Evolutionary conservation across 768 basidiomycete genomes (phyloP), one percentile per base, ranked within the genome.

Genomic region (Naganishia onofrii): DNA sequence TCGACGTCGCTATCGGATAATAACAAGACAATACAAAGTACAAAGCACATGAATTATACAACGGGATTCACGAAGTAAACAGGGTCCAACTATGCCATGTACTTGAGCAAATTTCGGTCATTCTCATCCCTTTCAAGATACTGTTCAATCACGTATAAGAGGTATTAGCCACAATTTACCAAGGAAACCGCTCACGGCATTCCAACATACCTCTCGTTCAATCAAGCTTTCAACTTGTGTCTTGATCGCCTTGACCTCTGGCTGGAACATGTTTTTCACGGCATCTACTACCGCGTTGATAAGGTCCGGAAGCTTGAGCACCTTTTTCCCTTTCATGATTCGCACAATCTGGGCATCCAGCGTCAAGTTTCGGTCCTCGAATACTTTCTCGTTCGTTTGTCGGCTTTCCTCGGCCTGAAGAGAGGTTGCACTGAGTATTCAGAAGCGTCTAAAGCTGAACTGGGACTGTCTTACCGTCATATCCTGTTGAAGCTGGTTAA

Each of bases 281-380:
- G 92, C 89, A 23, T 91, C 88, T 69, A 96, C 88, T 12, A 91
- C 91, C 72, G 88, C 88, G 60, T 87, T 86, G 81, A 91, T 89
- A 75, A 98, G 85, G 73, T 89, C 85, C 74, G 90, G 87, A 75
- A 92, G 88, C 29, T 83, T 84, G 81, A 95, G 83, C 81, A 90
- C 89, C 82, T 95, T 98, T 75, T 87, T 86, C 2, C 87, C 88
- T 80, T 98, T 98, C 93, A 98, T 94, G 76, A 95, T 88, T 7
- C 96, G 85, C 38, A 99, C 95, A 75, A 99, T 94, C 26, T 94
- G 94, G 0, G 93, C 93, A 74, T 98, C 93, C 17, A 98, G 84
- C 69, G 88, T 88, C 75, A 88, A 86, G 71, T 89, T 88, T 70
- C 95, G 87, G 80, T 97, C 93, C 42, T 88, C 87, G 73, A 94